A percentile compares a stretch with the other conserved stretches of the same genome.
Evolutionary conservation across 495 filamentous ascomycete genomes (phyloP).

Genomic region (Cryomyces antarcticus): DNA sequence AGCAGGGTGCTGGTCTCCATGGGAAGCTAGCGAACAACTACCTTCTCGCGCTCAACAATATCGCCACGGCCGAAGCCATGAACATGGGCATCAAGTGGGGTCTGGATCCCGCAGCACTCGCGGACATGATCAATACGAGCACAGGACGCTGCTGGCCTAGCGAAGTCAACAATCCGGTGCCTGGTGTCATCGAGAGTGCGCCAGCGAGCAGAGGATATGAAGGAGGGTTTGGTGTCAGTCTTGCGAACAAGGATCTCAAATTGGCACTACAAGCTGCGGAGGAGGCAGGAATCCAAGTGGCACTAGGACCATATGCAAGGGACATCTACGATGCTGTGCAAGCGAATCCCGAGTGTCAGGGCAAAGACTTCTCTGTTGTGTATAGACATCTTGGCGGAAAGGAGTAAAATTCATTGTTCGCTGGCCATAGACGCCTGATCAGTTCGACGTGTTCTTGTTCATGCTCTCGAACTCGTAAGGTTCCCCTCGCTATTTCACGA

Average conservation of each 20-base stretch:
- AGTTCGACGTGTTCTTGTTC: too few species aligned
- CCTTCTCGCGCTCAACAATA: constrained; percentile 7
- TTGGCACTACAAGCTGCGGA: constrained; percentile 54
- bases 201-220: constrained; percentile 9
- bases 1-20: constrained; percentile 8
- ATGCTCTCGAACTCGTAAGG: too few species aligned
- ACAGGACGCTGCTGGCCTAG: constrained; percentile 11
- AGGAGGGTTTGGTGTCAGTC: constrained; percentile 11
- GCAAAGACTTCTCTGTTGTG: constrained; percentile 39
- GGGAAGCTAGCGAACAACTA: constrained; percentile 16
- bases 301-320: constrained; percentile 39
- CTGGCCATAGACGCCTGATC: too few species aligned
- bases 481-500: too few species aligned
- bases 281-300: constrained; percentile 43
- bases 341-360: constrained; percentile 33
- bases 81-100: constrained; percentile 10
- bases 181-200: constrained; percentile 8
- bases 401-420: constrained; percentile 6
- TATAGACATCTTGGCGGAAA: constrained; percentile 21
- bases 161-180: constrained; percentile 10
- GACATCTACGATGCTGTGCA: constrained; percentile 49
- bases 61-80: constrained; percentile 12
- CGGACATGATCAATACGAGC: constrained; percentile 11
- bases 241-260: constrained; percentile 30
- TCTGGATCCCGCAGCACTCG: constrained; percentile 8